Percentiles rank a stretch among this genome's conserved stretches.
phyloP scores from a whole-genome alignment of 495 filamentous ascomycete species.

The Podospora conica region DNA sequence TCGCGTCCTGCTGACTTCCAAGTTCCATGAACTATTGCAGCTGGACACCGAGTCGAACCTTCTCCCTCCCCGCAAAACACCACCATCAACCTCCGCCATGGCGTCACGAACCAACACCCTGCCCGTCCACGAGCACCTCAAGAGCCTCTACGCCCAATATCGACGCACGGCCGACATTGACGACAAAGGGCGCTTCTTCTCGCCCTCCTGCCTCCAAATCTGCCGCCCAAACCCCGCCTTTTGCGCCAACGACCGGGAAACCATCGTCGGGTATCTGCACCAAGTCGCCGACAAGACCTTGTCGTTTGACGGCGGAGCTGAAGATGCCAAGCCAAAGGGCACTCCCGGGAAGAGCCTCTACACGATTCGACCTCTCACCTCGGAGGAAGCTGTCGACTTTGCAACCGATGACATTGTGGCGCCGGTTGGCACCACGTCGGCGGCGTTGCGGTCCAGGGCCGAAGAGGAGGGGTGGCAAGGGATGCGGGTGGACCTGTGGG shows the following conservation, averaged over 20 bases:
- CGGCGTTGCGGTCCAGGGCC: conserved; percentile 8
- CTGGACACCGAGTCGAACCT: background rate
- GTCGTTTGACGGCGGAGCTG: background rate
- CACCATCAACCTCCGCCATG: background rate
- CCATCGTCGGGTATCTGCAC: conserved; percentile 17
- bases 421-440: conserved; percentile 5
- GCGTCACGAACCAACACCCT: background rate
- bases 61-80: background rate
- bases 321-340: background rate
- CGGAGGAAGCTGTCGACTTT: conserved; percentile 14
- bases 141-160: conserved; percentile 49
- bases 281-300: background rate
- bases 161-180: conserved; percentile 48
- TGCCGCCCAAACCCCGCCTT: conserved; percentile 17
- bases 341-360: background rate
- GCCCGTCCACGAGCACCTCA: conserved; percentile 5
- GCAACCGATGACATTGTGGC: conserved; percentile 10
- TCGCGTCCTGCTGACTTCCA: background rate
- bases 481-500: conserved; percentile 21
- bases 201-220: conserved; percentile 11
- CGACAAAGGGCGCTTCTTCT: conserved; percentile 17
- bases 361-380: conserved; percentile 15
- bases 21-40: no score
- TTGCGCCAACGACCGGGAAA: conserved; percentile 9
- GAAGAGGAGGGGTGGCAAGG: conserved; percentile 16